These are phyloP conservation scores for Zygoascus biomembranicola DNA, from an alignment of 805 yeast genomes.

Conservation along the genomic window DNA sequence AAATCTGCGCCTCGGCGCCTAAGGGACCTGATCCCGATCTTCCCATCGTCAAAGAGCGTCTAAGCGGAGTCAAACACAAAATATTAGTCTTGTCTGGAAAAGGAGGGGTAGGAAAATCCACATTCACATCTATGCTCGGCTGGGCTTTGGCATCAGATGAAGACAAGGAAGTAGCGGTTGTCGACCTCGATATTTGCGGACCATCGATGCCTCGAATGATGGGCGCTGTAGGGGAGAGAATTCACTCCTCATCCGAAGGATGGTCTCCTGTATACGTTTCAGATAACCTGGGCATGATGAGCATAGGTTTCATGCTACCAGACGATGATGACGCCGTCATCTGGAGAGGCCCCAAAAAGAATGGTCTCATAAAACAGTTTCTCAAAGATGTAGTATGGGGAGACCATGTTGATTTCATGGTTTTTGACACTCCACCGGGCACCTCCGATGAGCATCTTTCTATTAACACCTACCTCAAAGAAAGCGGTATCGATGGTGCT, in stretches of 20 bases:
- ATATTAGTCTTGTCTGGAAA: slow-evolving; percentile 56
- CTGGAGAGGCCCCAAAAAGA: slow-evolving; percentile 97
- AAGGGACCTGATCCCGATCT: slow-evolving; percentile 96
- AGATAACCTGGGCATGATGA: slow-evolving; percentile 91
- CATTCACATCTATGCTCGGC: slow-evolving; percentile 90
- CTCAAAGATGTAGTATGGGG: slow-evolving; percentile 97
- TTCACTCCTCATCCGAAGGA: slow-evolving; percentile 86
- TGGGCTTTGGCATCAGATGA: slow-evolving; percentile 84
- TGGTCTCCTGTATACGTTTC: slow-evolving; percentile 96
- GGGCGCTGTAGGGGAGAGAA: slow-evolving; percentile 78
- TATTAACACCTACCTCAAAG: slow-evolving; percentile 79
- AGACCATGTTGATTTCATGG: slow-evolving; percentile 55
- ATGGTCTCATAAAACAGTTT: slow-evolving; percentile 86
- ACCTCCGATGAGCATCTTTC: slow-evolving; percentile 95
- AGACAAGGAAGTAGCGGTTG: slow-evolving; percentile 82
- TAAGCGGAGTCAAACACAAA: slow-evolving; percentile 65
- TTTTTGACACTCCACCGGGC: slow-evolving; percentile 98
- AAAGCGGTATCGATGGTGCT: slow-evolving; percentile 92
- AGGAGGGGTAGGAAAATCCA: slow-evolving; percentile 96
- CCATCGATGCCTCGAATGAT: slow-evolving; percentile 94
- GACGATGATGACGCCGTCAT: slow-evolving; percentile 88
- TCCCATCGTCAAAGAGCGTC: slow-evolving; percentile 59
- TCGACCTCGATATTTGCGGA: slow-evolving; percentile 97
- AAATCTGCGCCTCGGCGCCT: slow-evolving; percentile 70
- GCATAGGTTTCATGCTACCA: slow-evolving; percentile 91